Base-by-base conservation (phyloP, 805 yeast species). In the Candida coquimbonensis region DNA sequence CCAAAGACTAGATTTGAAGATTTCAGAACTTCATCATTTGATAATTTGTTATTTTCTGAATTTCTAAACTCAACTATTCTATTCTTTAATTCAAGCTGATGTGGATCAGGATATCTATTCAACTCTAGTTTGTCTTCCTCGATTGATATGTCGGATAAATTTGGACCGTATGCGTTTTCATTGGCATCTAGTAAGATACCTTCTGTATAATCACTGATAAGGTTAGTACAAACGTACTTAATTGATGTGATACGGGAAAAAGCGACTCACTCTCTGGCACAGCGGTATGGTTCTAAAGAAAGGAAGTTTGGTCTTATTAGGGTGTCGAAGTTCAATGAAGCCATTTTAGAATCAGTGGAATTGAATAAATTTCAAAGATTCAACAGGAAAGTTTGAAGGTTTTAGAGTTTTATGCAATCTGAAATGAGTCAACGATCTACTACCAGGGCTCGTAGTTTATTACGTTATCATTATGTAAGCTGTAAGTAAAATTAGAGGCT, bases 51-150 rank as follows among this genome's bases (percentile, higher is more conserved):
- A 21, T 65, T 63, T 48, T 73, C 76, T 2, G 60, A 50, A 61
- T 87, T 89, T 52, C 99, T 75, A 60, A 83, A 83, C 36, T 78
- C 70, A 41, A 86, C 78, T 42, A 91, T 71, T 52, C 80, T 80
- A 50, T 75, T 68, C 61, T 93, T 93, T 56, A 93, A 73, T 32
- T 73, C 82, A 7, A 76, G 48, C 60, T 91, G 98, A 66, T 93
- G 97, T 9, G 99, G 99, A 58, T 93, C 99, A 16, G 99, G 99
- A 63, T 93, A 93, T 58, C 99, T 75, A 69, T 93, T 83, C 55
- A 93, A 77, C 41, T 81, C 83, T 52, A 79, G 67, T 2, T 53
- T 47, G 13, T 62, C 48, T 50, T 84, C 91, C 2, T 64, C 65
- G 1, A 54, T 53, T 4, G 72, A 62, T 24, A 79, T 53, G 7